These are phyloP conservation scores for Rhodotorula mucilaginosa DNA, from an alignment of 1,284 basidiomycete genomes.

Conservation along the genomic window DNA sequence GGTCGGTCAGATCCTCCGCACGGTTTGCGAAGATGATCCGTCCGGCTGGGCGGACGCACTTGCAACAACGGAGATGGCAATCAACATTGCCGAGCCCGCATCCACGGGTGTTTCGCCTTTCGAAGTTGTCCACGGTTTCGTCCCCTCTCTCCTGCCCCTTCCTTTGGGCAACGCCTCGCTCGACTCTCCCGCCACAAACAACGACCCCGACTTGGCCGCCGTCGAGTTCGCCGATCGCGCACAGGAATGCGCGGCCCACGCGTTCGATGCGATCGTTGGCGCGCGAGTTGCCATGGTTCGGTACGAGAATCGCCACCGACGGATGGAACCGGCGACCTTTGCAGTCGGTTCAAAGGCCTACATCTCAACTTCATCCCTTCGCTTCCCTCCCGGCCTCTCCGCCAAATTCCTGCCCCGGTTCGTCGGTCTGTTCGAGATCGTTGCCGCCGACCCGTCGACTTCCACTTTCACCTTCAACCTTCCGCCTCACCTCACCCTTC, in stretches of 20 bases:
- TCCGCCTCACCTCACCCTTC: too few relatives aligned
- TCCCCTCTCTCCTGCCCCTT: neutral
- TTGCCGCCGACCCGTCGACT: too few relatives aligned
- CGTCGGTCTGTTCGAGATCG: too few relatives aligned
- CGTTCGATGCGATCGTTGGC: conserved; percentile 13
- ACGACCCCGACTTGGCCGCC: neutral
- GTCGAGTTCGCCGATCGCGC: neutral
- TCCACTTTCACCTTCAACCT: too few relatives aligned
- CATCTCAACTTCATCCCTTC: too few relatives aligned
- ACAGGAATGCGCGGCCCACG: neutral
- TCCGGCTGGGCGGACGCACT: conserved; percentile 31
- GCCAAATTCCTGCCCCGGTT: too few relatives aligned
- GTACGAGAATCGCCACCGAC: conserved; percentile 4
- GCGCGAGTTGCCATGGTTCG: conserved; percentile 8
- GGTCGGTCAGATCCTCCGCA: conserved; percentile 36
- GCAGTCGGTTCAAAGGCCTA: conserved; percentile 3
- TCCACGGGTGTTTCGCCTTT: conserved; percentile 13
- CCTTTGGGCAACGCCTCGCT: too few relatives aligned
- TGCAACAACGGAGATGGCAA: conserved; percentile 4
- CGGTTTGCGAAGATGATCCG: conserved; percentile 31
- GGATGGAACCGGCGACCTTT: neutral
- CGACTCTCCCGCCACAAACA: too few relatives aligned
- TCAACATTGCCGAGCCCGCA: conserved; percentile 1
- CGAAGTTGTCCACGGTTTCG: conserved; percentile 13
- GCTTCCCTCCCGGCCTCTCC: too few relatives aligned